A percentile compares a stretch with the other conserved stretches of the same genome.
Evolutionary conservation across 1,139 yeast species (phyloP).

Genomic region (Lodderomyces orthopsilosis): DNA sequence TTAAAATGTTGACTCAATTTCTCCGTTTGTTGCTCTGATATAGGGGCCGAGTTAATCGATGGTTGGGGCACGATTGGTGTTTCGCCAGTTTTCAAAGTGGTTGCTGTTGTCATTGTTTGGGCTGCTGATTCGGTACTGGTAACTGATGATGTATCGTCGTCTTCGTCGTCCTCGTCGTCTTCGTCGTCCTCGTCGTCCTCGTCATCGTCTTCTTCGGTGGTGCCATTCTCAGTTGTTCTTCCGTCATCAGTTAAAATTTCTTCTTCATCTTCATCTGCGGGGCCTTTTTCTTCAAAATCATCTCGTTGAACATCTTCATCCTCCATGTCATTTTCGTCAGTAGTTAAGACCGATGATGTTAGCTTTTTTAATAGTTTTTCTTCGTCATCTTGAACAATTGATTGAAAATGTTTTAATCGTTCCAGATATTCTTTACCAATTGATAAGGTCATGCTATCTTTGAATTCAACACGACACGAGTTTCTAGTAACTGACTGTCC

Average conservation of each 20-base stretch:
- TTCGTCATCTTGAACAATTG: conserved; percentile 17
- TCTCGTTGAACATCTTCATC: conserved; percentile 43
- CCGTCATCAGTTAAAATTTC: conserved; percentile 20
- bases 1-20: conserved; percentile 39
- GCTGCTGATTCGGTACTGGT: conserved; percentile 14
- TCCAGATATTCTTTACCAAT: conserved; percentile 46
- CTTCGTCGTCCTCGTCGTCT: conserved; percentile 19
- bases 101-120: conserved; percentile 13
- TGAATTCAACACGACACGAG: conserved; percentile 67
- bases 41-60: conserved; percentile 33
- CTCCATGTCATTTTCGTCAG: conserved; percentile 45
- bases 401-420: conserved; percentile 36
- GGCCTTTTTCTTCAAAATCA: conserved; percentile 41
- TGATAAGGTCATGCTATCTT: conserved; percentile 53
- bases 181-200: conserved; percentile 16
- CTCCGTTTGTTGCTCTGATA: conserved; percentile 38
- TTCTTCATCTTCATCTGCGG: conserved; percentile 27
- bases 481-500: conserved; percentile 75
- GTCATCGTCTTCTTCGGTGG: conserved; percentile 16
- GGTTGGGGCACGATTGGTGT: neutral
- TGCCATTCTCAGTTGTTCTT: conserved; percentile 16
- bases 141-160: conserved; percentile 14
- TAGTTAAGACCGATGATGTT: conserved; percentile 33
- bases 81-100: conserved; percentile 11
- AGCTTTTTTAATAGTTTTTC: conserved; percentile 15